Base-by-base conservation (phyloP, 176 grass and related monocot species). In the Carex littledalei region DNA sequence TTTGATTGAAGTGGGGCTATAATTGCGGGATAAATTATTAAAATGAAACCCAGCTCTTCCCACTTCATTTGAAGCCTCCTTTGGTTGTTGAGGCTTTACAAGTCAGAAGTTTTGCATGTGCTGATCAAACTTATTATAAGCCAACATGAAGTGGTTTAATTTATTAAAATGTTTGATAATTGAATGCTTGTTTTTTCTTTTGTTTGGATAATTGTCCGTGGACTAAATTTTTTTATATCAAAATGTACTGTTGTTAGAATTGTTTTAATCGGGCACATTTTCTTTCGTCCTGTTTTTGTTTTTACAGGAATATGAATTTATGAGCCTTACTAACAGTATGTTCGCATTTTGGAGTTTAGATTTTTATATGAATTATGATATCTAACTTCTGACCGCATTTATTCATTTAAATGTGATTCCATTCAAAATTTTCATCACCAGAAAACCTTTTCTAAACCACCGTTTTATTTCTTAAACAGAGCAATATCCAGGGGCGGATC, bases 61-160 rank as follows among this genome's bases (percentile, higher is more conserved):
- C 41, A 74, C 18, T 50, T 50, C 6, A 21, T 73, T 72, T 77
- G 24, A 20, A 0, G 6, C 6, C 14, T 78, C 50, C 13, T 21
- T 22, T 49, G 47, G 47, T 78, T 32, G 74, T 78, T 78, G 50
- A 53, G 50, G 49, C 21, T 43, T 55, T 12, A 29, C 50, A 56
- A 78, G 74, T 34, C 74, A 18, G 5, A 78, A 56, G 24, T 32
- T 77, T 78, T 54, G 74, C 74, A 78, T 78, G 74, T 78, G 74
- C 74, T 56, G 2, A 16, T 78, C 49, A 31, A 78, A 56, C 32
- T 78, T 56, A 63, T 78, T 78, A 29, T 55, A 21, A 53, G 21
- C n/a, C 11, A 78, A 78, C 74, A 78, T 34, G 50, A 8, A 63
- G 20, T 53, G 12, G 35, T 12, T 49, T 11, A 49, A 3, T 73